These are phyloP conservation scores for Aspergillus ellipticus DNA, from an alignment of 495 filamentous ascomycete species.

Conservation along the genomic window DNA sequence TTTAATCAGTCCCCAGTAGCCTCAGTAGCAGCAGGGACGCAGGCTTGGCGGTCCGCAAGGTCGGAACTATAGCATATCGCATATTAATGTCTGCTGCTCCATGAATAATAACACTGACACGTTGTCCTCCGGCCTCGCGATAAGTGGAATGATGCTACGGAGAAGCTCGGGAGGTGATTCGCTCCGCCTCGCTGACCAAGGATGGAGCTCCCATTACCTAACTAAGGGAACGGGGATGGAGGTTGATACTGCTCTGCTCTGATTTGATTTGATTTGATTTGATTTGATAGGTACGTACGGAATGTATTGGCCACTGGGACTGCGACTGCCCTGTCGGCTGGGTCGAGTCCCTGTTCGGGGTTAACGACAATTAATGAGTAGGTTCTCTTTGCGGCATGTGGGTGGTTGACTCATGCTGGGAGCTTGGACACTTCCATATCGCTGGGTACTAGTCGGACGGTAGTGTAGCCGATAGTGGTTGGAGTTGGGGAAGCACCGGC, in stretches of 20 bases:
- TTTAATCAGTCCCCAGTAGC: background rate
- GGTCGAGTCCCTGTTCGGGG: background rate
- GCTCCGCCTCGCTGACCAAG: background rate
- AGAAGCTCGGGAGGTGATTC: background rate
- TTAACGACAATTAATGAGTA: background rate
- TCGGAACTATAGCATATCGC: background rate
- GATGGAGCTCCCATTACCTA: background rate
- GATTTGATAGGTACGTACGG: no score
- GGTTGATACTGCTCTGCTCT: no score
- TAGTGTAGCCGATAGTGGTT: background rate
- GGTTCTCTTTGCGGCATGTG: background rate
- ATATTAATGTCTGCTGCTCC: background rate
- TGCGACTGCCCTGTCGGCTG: no score
- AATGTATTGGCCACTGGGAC: no score
- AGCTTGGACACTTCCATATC: background rate
- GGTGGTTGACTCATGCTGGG: background rate
- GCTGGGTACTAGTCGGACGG: background rate
- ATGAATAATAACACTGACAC: background rate
- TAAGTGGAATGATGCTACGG: background rate
- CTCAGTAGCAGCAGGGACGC: no score
- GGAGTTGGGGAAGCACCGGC: background rate
- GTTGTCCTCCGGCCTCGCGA: background rate
- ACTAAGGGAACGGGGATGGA: background rate
- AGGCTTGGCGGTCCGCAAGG: background rate
- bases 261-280: no score